Evolutionary conservation across 2,329 filamentous ascomycete genomes (phyloP).

Genomic region (Penicillium aurantiogriseum): DNA sequence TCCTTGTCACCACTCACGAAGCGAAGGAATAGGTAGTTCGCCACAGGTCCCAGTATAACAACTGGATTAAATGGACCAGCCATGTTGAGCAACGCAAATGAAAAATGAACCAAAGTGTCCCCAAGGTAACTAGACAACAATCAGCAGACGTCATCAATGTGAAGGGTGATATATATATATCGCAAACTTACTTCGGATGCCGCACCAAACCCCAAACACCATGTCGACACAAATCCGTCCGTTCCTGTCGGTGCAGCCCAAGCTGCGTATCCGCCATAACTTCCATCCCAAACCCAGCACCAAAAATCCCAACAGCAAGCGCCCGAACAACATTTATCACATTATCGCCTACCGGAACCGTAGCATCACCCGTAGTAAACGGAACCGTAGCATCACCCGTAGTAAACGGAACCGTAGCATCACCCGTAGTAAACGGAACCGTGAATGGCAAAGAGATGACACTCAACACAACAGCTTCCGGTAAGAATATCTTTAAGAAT

Average conservation of each 20-base stretch:
- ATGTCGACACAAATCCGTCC: conserved; percentile 49
- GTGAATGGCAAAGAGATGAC: conserved; percentile 59
- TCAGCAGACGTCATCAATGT: conserved; percentile 3
- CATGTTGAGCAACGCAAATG: conserved; percentile 58
- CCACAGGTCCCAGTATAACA: conserved; percentile 55
- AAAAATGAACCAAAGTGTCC: conserved; percentile 58
- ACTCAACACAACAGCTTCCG: conserved; percentile 58
- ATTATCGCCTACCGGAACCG: conserved; percentile 34
- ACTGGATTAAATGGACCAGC: conserved; percentile 56
- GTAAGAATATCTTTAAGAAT: conserved; percentile 55
- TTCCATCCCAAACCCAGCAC: conserved; percentile 57
- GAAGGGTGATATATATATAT: not conserved
- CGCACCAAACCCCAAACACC: conserved; percentile 63
- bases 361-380: conserved; percentile 40
- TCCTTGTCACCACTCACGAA: conserved; percentile 57
- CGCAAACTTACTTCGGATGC: conserved; percentile 57
- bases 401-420: conserved; percentile 45
- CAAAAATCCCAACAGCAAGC: conserved; percentile 56
- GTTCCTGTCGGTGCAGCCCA: conserved; percentile 49
- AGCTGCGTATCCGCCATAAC: conserved; percentile 58
- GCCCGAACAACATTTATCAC: conserved; percentile 31
- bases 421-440: conserved; percentile 48
- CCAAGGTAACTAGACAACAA: conserved; percentile 55
- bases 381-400: conserved; percentile 44
- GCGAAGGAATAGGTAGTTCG: conserved; percentile 60